These are phyloP conservation scores for Neurospora sp. DNA, from an alignment of 2,329 filamentous ascomycete species.

Conservation along the genomic window DNA sequence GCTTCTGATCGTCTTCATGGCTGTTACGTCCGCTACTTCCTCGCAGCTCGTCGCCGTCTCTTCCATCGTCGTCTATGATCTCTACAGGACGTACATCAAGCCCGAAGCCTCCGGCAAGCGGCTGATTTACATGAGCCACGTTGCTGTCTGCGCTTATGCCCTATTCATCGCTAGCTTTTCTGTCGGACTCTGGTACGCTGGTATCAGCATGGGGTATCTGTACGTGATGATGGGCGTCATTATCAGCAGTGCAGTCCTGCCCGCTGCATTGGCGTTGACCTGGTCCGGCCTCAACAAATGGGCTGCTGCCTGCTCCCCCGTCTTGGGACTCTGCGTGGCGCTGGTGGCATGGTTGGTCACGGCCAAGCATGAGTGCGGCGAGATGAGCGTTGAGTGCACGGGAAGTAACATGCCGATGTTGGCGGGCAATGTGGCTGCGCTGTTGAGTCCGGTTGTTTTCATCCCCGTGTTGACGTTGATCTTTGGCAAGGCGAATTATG, in stretches of 20 bases:
- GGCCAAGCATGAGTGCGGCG: constrained; percentile 57
- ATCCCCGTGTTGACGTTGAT: constrained; percentile 64
- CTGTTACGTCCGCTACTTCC: constrained; percentile 75
- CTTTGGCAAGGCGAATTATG: constrained; percentile 65
- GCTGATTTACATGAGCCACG: constrained; percentile 72
- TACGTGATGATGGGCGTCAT: constrained; percentile 89
- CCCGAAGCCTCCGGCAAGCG: constrained; percentile 63
- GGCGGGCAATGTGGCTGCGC: constrained; percentile 72
- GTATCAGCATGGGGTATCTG: constrained; percentile 71
- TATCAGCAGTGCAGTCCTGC: constrained; percentile 75
- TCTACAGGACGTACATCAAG: constrained; percentile 81
- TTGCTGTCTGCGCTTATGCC: constrained; percentile 60
- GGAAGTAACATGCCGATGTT: constrained; percentile 85
- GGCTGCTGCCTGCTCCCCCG: constrained; percentile 59
- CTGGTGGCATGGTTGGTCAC: constrained; percentile 73
- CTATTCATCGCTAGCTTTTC: constrained; percentile 69
- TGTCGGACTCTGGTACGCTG: constrained; percentile 62
- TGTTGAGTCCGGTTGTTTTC: constrained; percentile 67
- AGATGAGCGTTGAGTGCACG: constrained; percentile 61
- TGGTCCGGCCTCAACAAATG: constrained; percentile 74
- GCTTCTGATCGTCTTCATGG: constrained; percentile 78
- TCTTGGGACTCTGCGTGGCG: constrained; percentile 57
- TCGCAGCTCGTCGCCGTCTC: constrained; percentile 81
- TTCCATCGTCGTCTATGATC: constrained; percentile 79
- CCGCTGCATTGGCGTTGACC: constrained; percentile 67